These are phyloP conservation scores for Penicillium canariense DNA, from an alignment of 495 filamentous ascomycete species.

Conservation along the genomic window DNA sequence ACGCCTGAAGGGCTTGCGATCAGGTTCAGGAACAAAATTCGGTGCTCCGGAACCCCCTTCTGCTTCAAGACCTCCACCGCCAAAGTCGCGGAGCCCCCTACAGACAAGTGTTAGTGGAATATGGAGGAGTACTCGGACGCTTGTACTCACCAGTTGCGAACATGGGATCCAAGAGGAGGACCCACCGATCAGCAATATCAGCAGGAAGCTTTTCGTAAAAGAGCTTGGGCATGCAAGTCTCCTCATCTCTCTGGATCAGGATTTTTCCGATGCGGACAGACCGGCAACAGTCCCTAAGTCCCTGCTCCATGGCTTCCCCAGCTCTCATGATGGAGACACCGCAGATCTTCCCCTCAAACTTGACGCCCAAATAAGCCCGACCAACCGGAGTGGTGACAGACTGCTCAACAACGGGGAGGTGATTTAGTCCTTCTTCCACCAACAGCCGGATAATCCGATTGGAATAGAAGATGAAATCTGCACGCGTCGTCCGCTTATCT, in stretches of 20 bases:
- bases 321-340: conserved; percentile 98
- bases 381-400: conserved; percentile 89
- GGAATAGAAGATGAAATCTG: conserved; percentile 98
- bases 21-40: conserved; percentile 92
- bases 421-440: conserved; percentile 96
- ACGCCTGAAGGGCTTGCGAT: conserved; percentile 95
- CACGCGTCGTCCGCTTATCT: conserved; percentile 80
- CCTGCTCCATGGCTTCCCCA: conserved; percentile 98
- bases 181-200: conserved; percentile 90
- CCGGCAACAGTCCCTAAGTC: conserved; percentile 90
- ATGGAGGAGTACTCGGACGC: not conserved
- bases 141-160: conserved; percentile 80
- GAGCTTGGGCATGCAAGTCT: conserved; percentile 83
- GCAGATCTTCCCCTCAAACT: conserved; percentile 97
- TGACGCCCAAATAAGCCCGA: conserved; percentile 81
- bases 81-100: conserved; percentile 94
- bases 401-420: conserved; percentile 86
- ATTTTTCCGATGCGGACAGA: conserved; percentile 98
- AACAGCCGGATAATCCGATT: conserved; percentile 98
- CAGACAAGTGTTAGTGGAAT: conserved; percentile 9
- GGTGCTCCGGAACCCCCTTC: conserved; percentile 88
- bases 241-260: conserved; percentile 94
- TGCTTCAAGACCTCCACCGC: conserved; percentile 88
- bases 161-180: conserved; percentile 96
- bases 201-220: conserved; percentile 97